Evolutionary conservation across 306 rosid genomes (phyloP), one percentile per base, ranked within the genome.

Genomic region (Glycyrrhiza uralensis): DNA sequence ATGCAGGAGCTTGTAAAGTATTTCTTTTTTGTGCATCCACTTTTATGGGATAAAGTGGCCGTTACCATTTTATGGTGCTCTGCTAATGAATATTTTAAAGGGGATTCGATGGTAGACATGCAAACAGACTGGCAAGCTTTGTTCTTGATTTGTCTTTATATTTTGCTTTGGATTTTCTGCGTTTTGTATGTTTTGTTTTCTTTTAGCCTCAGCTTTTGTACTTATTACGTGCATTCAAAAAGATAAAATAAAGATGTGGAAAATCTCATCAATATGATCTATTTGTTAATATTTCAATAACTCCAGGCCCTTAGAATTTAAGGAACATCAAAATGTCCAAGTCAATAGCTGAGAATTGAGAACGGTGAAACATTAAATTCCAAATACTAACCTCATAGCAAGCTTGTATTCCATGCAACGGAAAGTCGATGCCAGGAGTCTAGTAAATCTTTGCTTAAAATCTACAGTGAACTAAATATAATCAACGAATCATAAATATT

Each of bases 341-440:
- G 4, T 55, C 42, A 57, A 32, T 42, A 14, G 32, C 33, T 24
- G 30, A 63, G 54, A 62, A 69, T 32, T 35, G 20, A 38, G 13
- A 56, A 42, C 38, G 30, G 1, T 42, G 33, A 51, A 77, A 11
- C 24, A 42, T 6, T 67, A 50, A 70, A 61, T 22, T 56, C 61
- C 50, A 52, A 47, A 66, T 73, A 64, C 90, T 77, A 64, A 94
- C 97, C 96, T 94, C 88, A 89, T 85, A 54, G 97, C 95, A 65
- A 94, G 97, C 86, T 88, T 89, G 86, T 84, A 85, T 65, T 89
- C 96, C 92, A 87, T 82, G 55, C 66, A 24, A 64, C 67, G 87
- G 38, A 94, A 94, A 60, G 81, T 87, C 56, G 81, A 79, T 73
- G 87, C 86, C 86, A 91, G 69, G 29, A 86, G 86, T 78, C 84